Evolutionary conservation across 164 flowering plant genomes (phyloP).

Genomic region (Aristolochia contorta): DNA sequence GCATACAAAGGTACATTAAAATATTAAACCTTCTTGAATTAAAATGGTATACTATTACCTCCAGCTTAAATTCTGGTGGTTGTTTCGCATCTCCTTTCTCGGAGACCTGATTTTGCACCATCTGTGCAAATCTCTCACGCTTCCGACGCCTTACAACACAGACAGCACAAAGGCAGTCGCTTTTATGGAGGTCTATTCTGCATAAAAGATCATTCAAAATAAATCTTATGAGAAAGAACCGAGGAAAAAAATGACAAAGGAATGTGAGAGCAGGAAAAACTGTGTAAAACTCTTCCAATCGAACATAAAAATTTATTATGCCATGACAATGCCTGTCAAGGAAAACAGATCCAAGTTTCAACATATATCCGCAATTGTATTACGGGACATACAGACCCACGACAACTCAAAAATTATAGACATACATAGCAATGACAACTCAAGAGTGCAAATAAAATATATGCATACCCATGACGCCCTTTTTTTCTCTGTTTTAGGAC

Average conservation of each 20-base stretch:
- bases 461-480: slow-evolving; percentile 59
- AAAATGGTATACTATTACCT: slow-evolving; percentile 29
- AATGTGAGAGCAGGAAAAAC: slow-evolving; percentile 1
- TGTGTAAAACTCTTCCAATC: slow-evolving; percentile 1
- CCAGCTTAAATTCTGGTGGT: slow-evolving; percentile 39
- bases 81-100: slow-evolving; percentile 27
- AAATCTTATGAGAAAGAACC: too few relatives aligned
- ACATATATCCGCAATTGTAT: too few relatives aligned
- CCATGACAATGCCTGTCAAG: neutral
- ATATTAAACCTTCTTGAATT: neutral
- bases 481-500: slow-evolving; percentile 32
- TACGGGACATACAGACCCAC: too few relatives aligned
- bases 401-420: too few relatives aligned
- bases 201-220: slow-evolving; percentile 2
- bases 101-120: slow-evolving; percentile 28
- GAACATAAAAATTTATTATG: neutral
- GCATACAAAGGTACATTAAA: neutral
- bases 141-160: slow-evolving; percentile 87
- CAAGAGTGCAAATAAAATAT: too few relatives aligned
- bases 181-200: slow-evolving; percentile 75
- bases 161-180: slow-evolving; percentile 84
- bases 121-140: slow-evolving; percentile 54
- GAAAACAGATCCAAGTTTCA: neutral
- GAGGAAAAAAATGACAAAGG: neutral
- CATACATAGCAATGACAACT: too few relatives aligned